Evolutionary conservation across 192 early-diverging fungal genomes (phyloP).

Genomic region (Backusella mclennaniae): DNA sequence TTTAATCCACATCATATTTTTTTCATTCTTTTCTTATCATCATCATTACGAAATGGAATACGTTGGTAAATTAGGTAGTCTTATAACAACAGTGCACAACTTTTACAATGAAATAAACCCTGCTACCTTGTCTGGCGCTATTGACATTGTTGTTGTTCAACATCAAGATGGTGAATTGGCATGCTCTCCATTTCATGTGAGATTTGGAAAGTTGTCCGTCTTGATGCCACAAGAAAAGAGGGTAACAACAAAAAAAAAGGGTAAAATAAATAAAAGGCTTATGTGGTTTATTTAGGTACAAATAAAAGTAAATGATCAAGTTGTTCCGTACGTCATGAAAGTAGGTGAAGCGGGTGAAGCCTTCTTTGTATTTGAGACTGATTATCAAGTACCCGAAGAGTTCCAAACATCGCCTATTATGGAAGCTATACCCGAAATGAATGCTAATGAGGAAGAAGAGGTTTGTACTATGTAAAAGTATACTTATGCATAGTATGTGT

Average conservation of each 20-base stretch:
- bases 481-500: not conserved
- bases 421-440: slow-evolving; percentile 37
- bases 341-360: slow-evolving; percentile 96
- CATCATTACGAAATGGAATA: slow-evolving; percentile 49
- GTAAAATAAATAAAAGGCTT: not conserved
- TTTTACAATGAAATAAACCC: slow-evolving; percentile 98
- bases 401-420: slow-evolving; percentile 92
- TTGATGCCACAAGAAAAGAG: slow-evolving; percentile 91
- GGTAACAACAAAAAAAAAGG: slow-evolving; percentile 35
- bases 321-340: slow-evolving; percentile 88
- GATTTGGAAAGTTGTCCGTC: slow-evolving; percentile 95
- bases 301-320: slow-evolving; percentile 79
- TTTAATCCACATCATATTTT: not conserved
- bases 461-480: not conserved
- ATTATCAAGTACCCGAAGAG: slow-evolving; percentile 87
- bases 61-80: slow-evolving; percentile 56
- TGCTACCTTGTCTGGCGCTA: slow-evolving; percentile 94
- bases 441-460: slow-evolving; percentile 10
- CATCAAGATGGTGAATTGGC: slow-evolving; percentile 76
- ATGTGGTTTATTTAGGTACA: slow-evolving; percentile 54
- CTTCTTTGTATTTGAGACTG: slow-evolving; percentile 96
- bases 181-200: slow-evolving; percentile 97
- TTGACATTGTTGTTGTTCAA: slow-evolving; percentile 97
- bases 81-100: slow-evolving; percentile 78
- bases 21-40: not conserved